Conservation (phyloP, 306 rosid species). For the Vigna trinervia region DNA sequence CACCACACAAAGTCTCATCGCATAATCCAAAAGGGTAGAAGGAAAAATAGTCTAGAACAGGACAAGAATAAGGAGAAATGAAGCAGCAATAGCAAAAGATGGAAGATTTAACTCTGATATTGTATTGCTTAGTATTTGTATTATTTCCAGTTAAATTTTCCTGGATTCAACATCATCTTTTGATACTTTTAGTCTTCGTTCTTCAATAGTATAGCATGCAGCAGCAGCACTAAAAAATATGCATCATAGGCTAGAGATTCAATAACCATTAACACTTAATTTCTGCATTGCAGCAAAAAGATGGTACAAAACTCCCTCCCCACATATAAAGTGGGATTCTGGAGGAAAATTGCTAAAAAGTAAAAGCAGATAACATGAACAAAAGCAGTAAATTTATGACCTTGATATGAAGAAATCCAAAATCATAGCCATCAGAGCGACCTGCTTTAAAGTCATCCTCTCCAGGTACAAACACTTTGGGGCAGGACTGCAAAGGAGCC, state of each 20-base stretch:
- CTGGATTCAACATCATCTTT: conserved; percentile 12
- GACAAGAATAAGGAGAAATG: conserved; percentile 3
- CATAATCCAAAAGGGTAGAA: conserved; percentile 14
- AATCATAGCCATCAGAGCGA: conserved; percentile 90
- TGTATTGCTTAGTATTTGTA: not conserved
- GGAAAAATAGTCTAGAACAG: conserved; percentile 5
- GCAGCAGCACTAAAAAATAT: conserved; percentile 20
- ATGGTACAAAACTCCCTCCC: conserved; percentile 5
- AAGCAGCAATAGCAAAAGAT: conserved; percentile 15
- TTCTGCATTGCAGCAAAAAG: not conserved
- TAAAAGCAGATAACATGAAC: conserved; percentile 21
- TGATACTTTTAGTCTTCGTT: conserved; percentile 14
- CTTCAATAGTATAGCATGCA: conserved; percentile 25
- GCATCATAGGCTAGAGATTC: conserved; percentile 21
- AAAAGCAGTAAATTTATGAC: conserved; percentile 47
- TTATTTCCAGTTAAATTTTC: not conserved
- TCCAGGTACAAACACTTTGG: conserved; percentile 86
- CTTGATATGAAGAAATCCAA: conserved; percentile 97
- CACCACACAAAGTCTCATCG: conserved; percentile 36
- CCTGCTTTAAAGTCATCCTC: conserved; percentile 84
- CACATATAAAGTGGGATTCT: conserved; percentile 17
- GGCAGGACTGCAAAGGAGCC: conserved; percentile 75
- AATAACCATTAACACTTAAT: conserved; percentile 2
- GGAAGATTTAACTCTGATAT: conserved; percentile 2
- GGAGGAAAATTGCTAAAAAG: conserved; percentile 22